Conservation (phyloP, 2,329 filamentous ascomycete species). For the Elsinoe arachidis region DNA sequence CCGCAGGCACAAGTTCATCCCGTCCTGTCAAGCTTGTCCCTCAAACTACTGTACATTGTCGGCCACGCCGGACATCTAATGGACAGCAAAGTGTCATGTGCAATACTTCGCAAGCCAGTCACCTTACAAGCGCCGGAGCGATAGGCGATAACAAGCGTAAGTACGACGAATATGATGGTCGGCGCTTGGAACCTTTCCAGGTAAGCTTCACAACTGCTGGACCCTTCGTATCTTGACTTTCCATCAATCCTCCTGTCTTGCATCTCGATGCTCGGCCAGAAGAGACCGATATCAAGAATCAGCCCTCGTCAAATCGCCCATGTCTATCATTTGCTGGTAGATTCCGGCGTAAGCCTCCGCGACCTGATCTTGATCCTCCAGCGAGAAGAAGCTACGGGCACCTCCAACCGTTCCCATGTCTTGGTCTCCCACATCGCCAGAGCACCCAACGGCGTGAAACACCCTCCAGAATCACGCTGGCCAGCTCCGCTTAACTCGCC, state of each 20-base stretch:
- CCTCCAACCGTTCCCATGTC: slow-evolving; percentile 5
- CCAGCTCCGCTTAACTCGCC: neutral
- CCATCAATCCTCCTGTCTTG: neutral
- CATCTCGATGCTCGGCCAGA: no score
- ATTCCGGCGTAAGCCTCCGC: neutral
- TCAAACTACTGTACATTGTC: neutral
- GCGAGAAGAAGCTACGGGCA: neutral
- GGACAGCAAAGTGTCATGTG: neutral
- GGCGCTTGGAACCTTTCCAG: neutral
- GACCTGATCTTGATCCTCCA: neutral
- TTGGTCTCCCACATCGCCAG: slow-evolving; percentile 10
- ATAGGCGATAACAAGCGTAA: neutral
- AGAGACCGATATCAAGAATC: no score
- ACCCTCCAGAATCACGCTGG: neutral
- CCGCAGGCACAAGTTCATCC: neutral
- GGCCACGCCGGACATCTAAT: neutral
- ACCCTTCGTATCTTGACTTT: slow-evolving; percentile 1
- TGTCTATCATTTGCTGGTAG: neutral
- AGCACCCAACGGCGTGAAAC: slow-evolving; percentile 13
- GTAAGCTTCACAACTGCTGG: neutral
- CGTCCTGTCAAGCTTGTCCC: neutral
- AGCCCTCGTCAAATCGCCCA: neutral
- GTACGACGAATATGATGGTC: neutral
- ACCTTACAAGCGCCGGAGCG: neutral
- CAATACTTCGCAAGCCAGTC: neutral